phyloP scores from a whole-genome alignment of 1,284 basidiomycete species.

The Ceratobasidium sp. region DNA sequence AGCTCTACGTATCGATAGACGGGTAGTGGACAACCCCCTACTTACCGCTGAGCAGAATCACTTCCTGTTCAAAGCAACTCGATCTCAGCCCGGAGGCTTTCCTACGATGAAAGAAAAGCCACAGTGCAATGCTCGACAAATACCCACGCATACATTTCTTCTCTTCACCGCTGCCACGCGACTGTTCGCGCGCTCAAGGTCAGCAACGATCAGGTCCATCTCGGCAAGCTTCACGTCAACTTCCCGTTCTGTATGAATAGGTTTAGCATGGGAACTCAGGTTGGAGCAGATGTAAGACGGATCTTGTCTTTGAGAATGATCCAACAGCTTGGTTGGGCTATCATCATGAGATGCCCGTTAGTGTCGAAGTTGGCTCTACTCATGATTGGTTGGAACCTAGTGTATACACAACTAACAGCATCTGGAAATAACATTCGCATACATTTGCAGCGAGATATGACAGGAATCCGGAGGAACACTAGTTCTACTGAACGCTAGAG shows the following conservation, averaged over 20 bases:
- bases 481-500: too few relatives aligned
- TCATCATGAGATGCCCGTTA: slow-evolving; percentile 89
- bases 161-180: slow-evolving; percentile 91
- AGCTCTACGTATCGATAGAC: slow-evolving; percentile 7
- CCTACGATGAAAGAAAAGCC: slow-evolving; percentile 57
- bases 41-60: slow-evolving; percentile 76
- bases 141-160: slow-evolving; percentile 73
- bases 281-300: slow-evolving; percentile 42
- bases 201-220: slow-evolving; percentile 90
- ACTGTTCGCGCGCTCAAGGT: slow-evolving; percentile 91
- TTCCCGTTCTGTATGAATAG: slow-evolving; percentile 78
- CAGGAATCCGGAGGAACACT: too few relatives aligned
- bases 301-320: slow-evolving; percentile 90
- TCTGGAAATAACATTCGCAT: too few relatives aligned
- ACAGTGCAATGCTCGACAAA: not conserved
- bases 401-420: too few relatives aligned
- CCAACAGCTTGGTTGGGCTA: slow-evolving; percentile 88
- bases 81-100: slow-evolving; percentile 90
- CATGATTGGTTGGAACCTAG: too few relatives aligned
- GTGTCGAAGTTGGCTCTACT: slow-evolving; percentile 88
- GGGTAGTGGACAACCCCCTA: not conserved
- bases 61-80: slow-evolving; percentile 84
- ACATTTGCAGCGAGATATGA: too few relatives aligned
- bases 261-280: slow-evolving; percentile 40
- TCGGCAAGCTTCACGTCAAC: slow-evolving; percentile 87